Percentiles rank a stretch among this genome's conserved stretches.
These are phyloP conservation scores for Phialophora tarda DNA, from an alignment of 2,329 filamentous ascomycete genomes.

Conservation along the genomic window DNA sequence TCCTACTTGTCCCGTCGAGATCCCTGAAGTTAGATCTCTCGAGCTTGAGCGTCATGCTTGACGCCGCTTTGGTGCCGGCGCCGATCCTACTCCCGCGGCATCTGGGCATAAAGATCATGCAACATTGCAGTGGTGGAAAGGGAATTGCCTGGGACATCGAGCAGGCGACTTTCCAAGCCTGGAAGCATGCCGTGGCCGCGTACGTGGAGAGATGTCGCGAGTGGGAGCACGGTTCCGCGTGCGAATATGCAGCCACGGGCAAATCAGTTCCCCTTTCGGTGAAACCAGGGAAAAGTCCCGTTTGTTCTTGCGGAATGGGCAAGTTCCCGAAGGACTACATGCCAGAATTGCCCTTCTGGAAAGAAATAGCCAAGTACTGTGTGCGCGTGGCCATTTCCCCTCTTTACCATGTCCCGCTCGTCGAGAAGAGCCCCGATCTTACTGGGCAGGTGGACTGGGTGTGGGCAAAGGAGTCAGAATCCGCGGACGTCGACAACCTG, in stretches of 20 bases:
- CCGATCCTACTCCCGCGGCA: background rate
- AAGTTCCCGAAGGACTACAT: slow-evolving; percentile 39
- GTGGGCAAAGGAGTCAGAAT: background rate
- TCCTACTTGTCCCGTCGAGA: background rate
- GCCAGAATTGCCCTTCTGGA: slow-evolving; percentile 34
- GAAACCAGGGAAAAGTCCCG: slow-evolving; percentile 34
- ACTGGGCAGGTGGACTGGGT: background rate
- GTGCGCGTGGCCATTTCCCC: slow-evolving; percentile 45
- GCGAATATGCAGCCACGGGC: slow-evolving; percentile 41
- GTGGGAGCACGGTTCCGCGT: slow-evolving; percentile 46
- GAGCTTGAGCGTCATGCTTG: slow-evolving; percentile 41
- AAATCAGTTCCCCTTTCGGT: slow-evolving; percentile 41
- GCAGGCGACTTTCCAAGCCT: slow-evolving; percentile 38
- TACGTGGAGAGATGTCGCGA: slow-evolving; percentile 46
- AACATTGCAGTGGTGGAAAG: background rate
- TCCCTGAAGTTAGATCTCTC: slow-evolving; percentile 41
- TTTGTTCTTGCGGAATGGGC: slow-evolving; percentile 47
- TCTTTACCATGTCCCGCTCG: slow-evolving; percentile 42
- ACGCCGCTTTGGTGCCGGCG: slow-evolving; percentile 45
- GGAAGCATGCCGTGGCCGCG: slow-evolving; percentile 44
- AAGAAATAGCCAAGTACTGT: slow-evolving; percentile 39
- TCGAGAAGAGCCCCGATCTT: slow-evolving; percentile 35
- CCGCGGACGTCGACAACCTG: background rate
- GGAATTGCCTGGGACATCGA: slow-evolving; percentile 4
- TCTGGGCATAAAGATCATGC: background rate